Percentiles rank a stretch among this genome's conserved stretches.
Evolutionary conservation across 2,329 filamentous ascomycete species (phyloP).

Genomic region (Aphanocladium album): DNA sequence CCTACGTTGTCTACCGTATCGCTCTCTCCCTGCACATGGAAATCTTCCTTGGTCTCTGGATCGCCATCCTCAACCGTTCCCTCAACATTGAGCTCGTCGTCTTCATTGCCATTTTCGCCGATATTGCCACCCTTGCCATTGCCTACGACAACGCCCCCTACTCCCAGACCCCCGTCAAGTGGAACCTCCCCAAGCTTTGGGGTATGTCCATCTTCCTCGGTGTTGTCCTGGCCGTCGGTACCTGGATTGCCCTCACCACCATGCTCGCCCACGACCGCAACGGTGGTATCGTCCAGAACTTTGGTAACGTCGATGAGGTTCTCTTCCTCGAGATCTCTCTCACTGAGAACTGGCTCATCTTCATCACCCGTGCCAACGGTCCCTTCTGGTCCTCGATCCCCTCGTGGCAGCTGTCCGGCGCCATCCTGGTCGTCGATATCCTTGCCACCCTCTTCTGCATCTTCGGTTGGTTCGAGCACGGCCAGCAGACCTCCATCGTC

Average conservation of each 20-base stretch:
- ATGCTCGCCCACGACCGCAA: constrained; percentile 65
- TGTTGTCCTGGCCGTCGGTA: constrained; percentile 73
- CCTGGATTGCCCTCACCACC: constrained; percentile 85
- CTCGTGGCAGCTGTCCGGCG: constrained; percentile 76
- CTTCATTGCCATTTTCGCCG: constrained; percentile 92
- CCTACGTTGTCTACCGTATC: constrained; percentile 93
- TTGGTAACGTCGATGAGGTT: constrained; percentile 73
- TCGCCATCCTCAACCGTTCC: constrained; percentile 77
- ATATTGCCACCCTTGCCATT: constrained; percentile 87
- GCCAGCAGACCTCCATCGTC: constrained; percentile 67
- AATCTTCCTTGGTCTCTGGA: constrained; percentile 89
- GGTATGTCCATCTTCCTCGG: constrained; percentile 85
- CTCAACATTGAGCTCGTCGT: constrained; percentile 84
- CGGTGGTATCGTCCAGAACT: constrained; percentile 86
- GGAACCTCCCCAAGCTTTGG: constrained; percentile 93
- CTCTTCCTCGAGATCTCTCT: constrained; percentile 87
- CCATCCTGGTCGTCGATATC: constrained; percentile 76
- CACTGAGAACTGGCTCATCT: constrained; percentile 94
- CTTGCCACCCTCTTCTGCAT: constrained; percentile 80
- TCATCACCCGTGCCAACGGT: constrained; percentile 90
- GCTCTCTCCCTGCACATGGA: constrained; percentile 86
- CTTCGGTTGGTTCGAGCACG: constrained; percentile 72
- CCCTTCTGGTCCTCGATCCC: constrained; percentile 88
- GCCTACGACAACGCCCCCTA: constrained; percentile 90
- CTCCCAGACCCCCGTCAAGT: constrained; percentile 83